Percentiles rank a stretch among this genome's conserved stretches.
Evolutionary conservation across 225 moss, liverwort and hornwort genomes (phyloP).

Genomic region (Anthoceros angustus): DNA sequence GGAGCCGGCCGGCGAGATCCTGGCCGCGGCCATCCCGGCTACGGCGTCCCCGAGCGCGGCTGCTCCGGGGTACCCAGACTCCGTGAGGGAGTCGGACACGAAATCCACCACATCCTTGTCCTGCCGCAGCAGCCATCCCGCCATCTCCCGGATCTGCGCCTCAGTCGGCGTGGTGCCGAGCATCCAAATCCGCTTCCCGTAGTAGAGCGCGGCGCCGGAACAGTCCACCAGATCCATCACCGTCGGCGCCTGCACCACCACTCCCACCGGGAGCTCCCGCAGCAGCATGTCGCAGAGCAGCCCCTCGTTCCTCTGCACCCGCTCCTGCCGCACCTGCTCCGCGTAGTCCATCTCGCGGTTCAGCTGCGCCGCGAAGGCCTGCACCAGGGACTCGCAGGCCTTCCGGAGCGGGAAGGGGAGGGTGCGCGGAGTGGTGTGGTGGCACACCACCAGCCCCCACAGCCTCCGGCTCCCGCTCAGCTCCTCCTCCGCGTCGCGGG

Average conservation of each 20-base stretch:
- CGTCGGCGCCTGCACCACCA: conserved; percentile 34
- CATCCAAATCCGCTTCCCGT: conserved; percentile 30
- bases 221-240: conserved; percentile 40
- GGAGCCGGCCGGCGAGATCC: conserved; percentile 31
- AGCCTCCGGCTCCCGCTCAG: conserved; percentile 27
- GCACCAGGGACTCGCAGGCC: conserved; percentile 36
- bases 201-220: conserved; percentile 36
- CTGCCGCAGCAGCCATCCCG: conserved; percentile 31
- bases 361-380: conserved; percentile 34
- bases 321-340: conserved; percentile 30
- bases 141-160: conserved; percentile 30
- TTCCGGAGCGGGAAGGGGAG: conserved; percentile 37
- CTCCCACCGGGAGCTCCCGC: conserved; percentile 40
- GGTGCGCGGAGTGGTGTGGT: conserved; percentile 29
- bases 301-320: conserved; percentile 28
- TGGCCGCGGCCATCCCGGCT: conserved; percentile 40
- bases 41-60: conserved; percentile 32
- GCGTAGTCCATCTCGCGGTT: conserved; percentile 42
- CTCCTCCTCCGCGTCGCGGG: conserved; percentile 34
- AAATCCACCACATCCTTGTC: conserved; percentile 30
- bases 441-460: conserved; percentile 39
- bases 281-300: conserved; percentile 40
- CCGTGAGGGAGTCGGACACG: conserved; percentile 30
- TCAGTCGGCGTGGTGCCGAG: conserved; percentile 30
- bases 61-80: conserved; percentile 35